Percentiles rank a stretch among this genome's conserved stretches.
Conservation (phyloP, 208 protist species). For the Leptomonas seymouri region DNA sequence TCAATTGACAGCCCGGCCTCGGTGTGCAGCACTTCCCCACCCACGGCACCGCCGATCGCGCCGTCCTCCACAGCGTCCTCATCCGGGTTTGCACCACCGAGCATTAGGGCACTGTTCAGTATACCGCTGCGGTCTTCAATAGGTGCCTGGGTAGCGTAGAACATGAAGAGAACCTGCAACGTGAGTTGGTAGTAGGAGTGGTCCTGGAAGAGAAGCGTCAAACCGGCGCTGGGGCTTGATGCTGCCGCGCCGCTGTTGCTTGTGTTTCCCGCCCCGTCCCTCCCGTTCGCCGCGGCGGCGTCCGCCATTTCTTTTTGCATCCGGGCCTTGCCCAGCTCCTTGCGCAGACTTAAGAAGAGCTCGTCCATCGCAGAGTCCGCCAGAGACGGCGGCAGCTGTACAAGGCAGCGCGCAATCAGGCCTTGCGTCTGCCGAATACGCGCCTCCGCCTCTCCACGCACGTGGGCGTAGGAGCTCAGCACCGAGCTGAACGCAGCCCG, state of each 20-base stretch:
- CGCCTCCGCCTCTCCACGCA: slow-evolving; percentile 57
- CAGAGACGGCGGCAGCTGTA: slow-evolving; percentile 57
- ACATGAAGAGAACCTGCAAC: slow-evolving; percentile 74
- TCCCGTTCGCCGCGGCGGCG: not conserved
- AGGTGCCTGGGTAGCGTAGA: slow-evolving; percentile 63
- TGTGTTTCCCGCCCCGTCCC: too few relatives aligned
- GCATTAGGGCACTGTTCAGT: slow-evolving; percentile 18
- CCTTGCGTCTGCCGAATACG: slow-evolving; percentile 59
- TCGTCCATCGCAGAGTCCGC: slow-evolving; percentile 71
- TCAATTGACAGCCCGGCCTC: slow-evolving; percentile 43
- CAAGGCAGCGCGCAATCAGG: slow-evolving; percentile 67
- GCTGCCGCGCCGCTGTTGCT: too few relatives aligned
- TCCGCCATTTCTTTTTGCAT: slow-evolving; percentile 23
- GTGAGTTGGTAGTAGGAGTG: slow-evolving; percentile 65
- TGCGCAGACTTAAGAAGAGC: slow-evolving; percentile 36
- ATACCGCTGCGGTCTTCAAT: slow-evolving; percentile 44
- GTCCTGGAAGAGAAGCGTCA: slow-evolving; percentile 28
- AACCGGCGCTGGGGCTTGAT: slow-evolving; percentile 11
- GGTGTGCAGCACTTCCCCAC: slow-evolving; percentile 25
- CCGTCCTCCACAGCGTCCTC: slow-evolving; percentile 11
- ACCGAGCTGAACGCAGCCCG: slow-evolving; percentile 63
- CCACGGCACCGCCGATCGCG: not conserved
- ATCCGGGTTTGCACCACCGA: slow-evolving; percentile 11
- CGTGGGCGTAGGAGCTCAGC: slow-evolving; percentile 46
- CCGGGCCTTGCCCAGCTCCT: slow-evolving; percentile 38